phyloP scores from a whole-genome alignment of 495 filamentous ascomycete species.

The Friedmanniomyces endolithicus region DNA sequence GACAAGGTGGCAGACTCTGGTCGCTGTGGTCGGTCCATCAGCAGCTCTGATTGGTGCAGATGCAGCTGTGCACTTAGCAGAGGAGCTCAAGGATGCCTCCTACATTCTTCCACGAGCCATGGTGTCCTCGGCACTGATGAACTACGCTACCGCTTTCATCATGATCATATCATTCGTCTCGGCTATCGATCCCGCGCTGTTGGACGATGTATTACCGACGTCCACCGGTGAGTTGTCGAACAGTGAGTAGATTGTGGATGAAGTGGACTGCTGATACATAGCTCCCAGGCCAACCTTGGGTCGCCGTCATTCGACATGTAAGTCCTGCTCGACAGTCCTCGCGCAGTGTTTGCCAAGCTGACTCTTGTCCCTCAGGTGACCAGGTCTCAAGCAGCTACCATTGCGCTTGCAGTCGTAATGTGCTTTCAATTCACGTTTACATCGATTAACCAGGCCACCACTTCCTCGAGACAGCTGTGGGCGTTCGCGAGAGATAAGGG shows the following conservation, averaged over 20 bases:
- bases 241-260: not conserved
- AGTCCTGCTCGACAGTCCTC: not conserved
- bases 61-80: slow-evolving; percentile 23
- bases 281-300: not conserved
- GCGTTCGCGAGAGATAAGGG: slow-evolving; percentile 48
- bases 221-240: not conserved
- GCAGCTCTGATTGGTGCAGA: slow-evolving; percentile 25
- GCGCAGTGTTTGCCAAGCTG: not conserved
- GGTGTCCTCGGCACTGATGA: slow-evolving; percentile 20
- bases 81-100: slow-evolving; percentile 25
- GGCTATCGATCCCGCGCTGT: slow-evolving; percentile 3
- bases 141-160: slow-evolving; percentile 20
- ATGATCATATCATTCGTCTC: slow-evolving; percentile 13
- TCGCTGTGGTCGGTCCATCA: slow-evolving; percentile 23
- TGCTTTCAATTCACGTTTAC: slow-evolving; percentile 29
- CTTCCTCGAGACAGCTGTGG: slow-evolving; percentile 43
- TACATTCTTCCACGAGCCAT: slow-evolving; percentile 25
- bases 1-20: slow-evolving; percentile 10
- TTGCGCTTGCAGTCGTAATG: not conserved
- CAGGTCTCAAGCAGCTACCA: not conserved
- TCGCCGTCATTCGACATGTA: not conserved
- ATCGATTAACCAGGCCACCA: slow-evolving; percentile 11
- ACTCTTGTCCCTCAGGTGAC: not conserved
- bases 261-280: not conserved
- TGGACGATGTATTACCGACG: slow-evolving; percentile 5